Evolutionary conservation across 176 grass and related monocot species (phyloP).

Genomic region (Oropetium thomaeum): DNA sequence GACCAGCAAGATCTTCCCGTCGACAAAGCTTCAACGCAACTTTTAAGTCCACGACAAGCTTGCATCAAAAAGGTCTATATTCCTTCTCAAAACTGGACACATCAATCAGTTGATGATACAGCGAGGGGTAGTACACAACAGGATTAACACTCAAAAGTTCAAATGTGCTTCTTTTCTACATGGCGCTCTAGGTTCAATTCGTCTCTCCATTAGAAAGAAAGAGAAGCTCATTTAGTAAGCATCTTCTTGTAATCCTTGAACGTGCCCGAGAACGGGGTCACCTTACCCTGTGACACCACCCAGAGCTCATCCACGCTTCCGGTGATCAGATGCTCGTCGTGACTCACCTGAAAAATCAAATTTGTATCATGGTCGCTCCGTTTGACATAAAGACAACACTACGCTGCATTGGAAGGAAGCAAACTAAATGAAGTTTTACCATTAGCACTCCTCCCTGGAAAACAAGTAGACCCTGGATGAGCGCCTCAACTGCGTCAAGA

Average conservation of each 20-base stretch:
- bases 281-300: slow-evolving; percentile 69
- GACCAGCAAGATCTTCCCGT: neutral
- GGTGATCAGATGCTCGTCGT: slow-evolving; percentile 96
- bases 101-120: neutral
- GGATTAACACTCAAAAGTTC: neutral
- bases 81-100: neutral
- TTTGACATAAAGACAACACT: too few species aligned
- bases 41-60: neutral
- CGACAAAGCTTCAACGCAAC: neutral
- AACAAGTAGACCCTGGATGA: slow-evolving; percentile 87
- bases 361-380: neutral
- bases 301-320: slow-evolving; percentile 89
- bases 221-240: slow-evolving; percentile 30
- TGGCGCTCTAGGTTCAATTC: neutral
- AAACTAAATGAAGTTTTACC: slow-evolving; percentile 35
- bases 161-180: neutral
- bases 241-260: slow-evolving; percentile 96
- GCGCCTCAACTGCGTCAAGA: slow-evolving; percentile 90
- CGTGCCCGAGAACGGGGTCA: slow-evolving; percentile 65
- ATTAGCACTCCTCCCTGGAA: slow-evolving; percentile 98
- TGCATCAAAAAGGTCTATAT: neutral
- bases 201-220: neutral
- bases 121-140: neutral
- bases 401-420: neutral
- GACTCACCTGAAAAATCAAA: slow-evolving; percentile 66